These are phyloP conservation scores for Phytophthora constricta DNA, from an alignment of 352 stramenopile species.

Conservation along the genomic window DNA sequence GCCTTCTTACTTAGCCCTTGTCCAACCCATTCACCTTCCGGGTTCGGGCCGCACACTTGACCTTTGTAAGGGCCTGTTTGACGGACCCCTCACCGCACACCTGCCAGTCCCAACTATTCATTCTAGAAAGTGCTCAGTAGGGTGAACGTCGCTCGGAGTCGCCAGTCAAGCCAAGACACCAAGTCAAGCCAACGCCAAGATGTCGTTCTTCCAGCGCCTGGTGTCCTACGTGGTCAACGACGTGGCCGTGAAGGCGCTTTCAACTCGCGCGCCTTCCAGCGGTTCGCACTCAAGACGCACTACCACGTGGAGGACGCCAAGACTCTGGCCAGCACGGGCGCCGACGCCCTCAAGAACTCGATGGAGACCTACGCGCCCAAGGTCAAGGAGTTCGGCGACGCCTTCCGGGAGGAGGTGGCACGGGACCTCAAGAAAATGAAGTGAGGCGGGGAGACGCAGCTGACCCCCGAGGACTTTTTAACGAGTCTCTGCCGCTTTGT, in stretches of 20 bases:
- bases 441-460: slow-evolving; percentile 18
- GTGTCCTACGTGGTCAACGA: slow-evolving; percentile 87
- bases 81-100: neutral
- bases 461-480: neutral
- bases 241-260: slow-evolving; percentile 84
- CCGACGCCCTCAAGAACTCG: slow-evolving; percentile 51
- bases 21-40: neutral
- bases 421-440: slow-evolving; percentile 82
- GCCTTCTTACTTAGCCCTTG: neutral
- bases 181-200: slow-evolving; percentile 9
- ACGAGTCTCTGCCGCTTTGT: neutral
- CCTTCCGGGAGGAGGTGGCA: slow-evolving; percentile 78
- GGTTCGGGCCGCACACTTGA: neutral
- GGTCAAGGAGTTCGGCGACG: slow-evolving; percentile 74
- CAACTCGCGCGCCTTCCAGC: slow-evolving; percentile 85
- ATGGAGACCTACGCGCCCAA: slow-evolving; percentile 73
- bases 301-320: slow-evolving; percentile 86
- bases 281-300: slow-evolving; percentile 87
- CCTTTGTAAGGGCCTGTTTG: neutral
- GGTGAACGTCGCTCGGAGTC: neutral
- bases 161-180: neutral
- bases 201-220: slow-evolving; percentile 87
- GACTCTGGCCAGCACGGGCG: slow-evolving; percentile 61
- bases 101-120: too few species aligned
- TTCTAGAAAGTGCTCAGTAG: slow-evolving; percentile 24